Conservation (phyloP, 345 rosid genomes). For the Triadica sebifera region DNA sequence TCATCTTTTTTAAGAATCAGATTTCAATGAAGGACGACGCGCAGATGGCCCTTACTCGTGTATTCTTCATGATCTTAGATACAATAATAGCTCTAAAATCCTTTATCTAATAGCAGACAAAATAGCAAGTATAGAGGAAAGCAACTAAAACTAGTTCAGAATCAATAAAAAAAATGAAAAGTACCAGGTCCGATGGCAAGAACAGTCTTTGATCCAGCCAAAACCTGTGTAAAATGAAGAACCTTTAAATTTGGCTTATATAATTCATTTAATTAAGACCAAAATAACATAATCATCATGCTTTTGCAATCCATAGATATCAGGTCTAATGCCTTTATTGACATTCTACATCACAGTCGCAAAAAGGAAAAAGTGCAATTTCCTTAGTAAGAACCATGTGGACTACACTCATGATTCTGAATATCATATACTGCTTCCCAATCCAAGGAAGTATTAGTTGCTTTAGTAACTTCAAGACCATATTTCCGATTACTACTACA, state of each 20-base stretch:
- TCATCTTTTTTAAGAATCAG: neutral
- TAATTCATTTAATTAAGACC: neutral
- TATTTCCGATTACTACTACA: neutral
- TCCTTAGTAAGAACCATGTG: neutral
- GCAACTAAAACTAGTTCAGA: constrained; percentile 7
- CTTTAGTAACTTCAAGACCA: neutral
- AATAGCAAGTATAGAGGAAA: neutral
- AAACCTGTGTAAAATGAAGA: constrained; percentile 43
- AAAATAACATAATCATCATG: neutral
- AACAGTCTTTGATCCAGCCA: constrained; percentile 87
- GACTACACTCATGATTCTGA: neutral
- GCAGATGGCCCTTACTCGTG: neutral
- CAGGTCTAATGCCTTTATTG: neutral
- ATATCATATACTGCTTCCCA: neutral
- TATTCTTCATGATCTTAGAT: neutral
- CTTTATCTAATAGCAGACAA: neutral
- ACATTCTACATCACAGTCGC: neutral
- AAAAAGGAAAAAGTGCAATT: neutral
- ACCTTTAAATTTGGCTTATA: neutral
- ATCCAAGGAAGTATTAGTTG: neutral
- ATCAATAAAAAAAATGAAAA: constrained; percentile 9
- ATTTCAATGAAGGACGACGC: neutral
- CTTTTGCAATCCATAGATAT: neutral
- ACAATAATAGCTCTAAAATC: too few relatives aligned
- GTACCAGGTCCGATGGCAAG: constrained; percentile 88